Evolutionary conservation across 2,329 filamentous ascomycete genomes (phyloP).

Genomic region (Tolypocladium inflatum): DNA sequence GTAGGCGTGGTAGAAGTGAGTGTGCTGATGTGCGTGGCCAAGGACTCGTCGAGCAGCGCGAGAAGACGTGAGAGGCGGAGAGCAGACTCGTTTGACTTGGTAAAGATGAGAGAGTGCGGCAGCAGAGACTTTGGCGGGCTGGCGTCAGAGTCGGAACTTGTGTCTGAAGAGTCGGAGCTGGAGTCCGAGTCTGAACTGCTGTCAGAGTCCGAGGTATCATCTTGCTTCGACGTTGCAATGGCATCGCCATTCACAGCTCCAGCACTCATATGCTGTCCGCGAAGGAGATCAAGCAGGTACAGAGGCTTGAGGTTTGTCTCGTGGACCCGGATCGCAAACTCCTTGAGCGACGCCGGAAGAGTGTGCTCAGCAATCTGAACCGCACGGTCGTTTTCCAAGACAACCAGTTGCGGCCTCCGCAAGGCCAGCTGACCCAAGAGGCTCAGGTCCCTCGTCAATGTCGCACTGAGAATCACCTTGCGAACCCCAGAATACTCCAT

Average conservation of each 20-base stretch:
- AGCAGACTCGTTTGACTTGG: constrained; percentile 80
- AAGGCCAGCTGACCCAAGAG: constrained; percentile 68
- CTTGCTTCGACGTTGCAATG: not conserved
- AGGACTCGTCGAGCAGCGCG: constrained; percentile 50
- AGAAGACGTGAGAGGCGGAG: constrained; percentile 79
- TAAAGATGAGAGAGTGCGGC: constrained; percentile 66
- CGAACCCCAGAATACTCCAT: constrained; percentile 48
- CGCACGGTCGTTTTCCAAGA: constrained; percentile 52
- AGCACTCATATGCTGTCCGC: constrained; percentile 37
- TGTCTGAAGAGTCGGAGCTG: constrained; percentile 19
- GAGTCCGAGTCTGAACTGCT: constrained; percentile 17
- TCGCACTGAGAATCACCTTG: constrained; percentile 85
- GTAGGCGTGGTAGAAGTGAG: constrained; percentile 74
- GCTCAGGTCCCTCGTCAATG: constrained; percentile 79
- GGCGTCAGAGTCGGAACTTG: constrained; percentile 22
- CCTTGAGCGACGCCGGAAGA: constrained; percentile 54
- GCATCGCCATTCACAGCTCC: constrained; percentile 5
- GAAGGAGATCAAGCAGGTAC: constrained; percentile 71
- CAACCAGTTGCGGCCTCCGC: constrained; percentile 63
- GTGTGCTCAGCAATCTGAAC: constrained; percentile 34
- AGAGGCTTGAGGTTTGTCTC: constrained; percentile 69
- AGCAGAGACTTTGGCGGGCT: constrained; percentile 12
- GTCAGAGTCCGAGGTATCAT: constrained; percentile 8
- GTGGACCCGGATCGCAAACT: constrained; percentile 58
- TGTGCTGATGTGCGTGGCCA: constrained; percentile 51